Percentiles rank a stretch among this genome's conserved stretches.
Conservation (phyloP, 805 yeast genomes). For the Cyberlindnera xylosilytica region DNA sequence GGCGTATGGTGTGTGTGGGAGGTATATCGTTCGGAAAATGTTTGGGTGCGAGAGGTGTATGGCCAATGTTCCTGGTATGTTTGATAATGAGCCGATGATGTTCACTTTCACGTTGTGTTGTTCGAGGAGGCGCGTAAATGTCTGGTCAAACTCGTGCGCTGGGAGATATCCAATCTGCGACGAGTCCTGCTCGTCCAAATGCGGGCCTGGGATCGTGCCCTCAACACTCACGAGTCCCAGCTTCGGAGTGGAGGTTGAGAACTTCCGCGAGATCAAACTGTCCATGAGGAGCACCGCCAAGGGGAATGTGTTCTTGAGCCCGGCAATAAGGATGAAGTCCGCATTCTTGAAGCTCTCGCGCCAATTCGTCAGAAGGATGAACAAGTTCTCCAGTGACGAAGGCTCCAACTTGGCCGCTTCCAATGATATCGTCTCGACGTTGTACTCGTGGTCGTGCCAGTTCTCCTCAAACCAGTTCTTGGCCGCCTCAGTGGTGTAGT, state of each 20-base stretch:
- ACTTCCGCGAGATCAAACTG: slow-evolving; percentile 34
- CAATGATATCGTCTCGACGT: slow-evolving; percentile 30
- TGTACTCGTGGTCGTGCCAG: slow-evolving; percentile 4
- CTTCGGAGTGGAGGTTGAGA: slow-evolving; percentile 16
- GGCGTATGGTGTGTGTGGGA: slow-evolving; percentile 34
- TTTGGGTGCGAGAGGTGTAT: slow-evolving; percentile 55
- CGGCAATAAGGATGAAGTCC: slow-evolving; percentile 45
- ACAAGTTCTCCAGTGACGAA: slow-evolving; percentile 40
- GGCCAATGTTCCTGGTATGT: slow-evolving; percentile 49
- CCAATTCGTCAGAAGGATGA: slow-evolving; percentile 47
- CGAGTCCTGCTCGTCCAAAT: slow-evolving; percentile 33
- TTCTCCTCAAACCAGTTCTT: slow-evolving; percentile 24
- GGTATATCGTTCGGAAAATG: slow-evolving; percentile 50
- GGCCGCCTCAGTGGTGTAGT: slow-evolving; percentile 27
- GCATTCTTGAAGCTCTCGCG: slow-evolving; percentile 42
- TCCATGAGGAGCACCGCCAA: slow-evolving; percentile 47
- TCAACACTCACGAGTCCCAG: slow-evolving; percentile 33
- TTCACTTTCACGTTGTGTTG: slow-evolving; percentile 10
- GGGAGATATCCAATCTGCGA: slow-evolving; percentile 1
- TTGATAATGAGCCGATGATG: slow-evolving; percentile 46
- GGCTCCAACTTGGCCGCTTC: slow-evolving; percentile 32
- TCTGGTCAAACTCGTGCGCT: neutral
- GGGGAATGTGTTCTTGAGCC: slow-evolving; percentile 54
- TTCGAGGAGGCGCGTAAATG: slow-evolving; percentile 1
- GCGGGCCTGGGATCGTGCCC: slow-evolving; percentile 38